These are phyloP conservation scores for Noccaea caerulescens DNA, from an alignment of 345 rosid species.

Conservation along the genomic window DNA sequence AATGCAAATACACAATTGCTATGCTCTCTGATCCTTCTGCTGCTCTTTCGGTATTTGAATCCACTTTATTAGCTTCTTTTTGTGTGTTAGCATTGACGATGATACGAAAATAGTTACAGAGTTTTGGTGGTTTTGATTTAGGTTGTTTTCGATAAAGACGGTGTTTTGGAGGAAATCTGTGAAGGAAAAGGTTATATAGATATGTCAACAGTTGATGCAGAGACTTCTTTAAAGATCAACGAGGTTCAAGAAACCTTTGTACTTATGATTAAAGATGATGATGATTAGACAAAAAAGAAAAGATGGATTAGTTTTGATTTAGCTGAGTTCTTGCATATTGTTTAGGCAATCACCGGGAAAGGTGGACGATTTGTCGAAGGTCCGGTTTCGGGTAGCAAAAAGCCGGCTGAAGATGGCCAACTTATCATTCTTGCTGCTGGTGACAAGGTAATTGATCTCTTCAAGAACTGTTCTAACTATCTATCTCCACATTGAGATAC, in stretches of 20 bases:
- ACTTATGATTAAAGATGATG: background rate
- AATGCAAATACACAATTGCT: conserved; percentile 83
- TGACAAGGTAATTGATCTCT: conserved; percentile 62
- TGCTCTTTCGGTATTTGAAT: conserved; percentile 67
- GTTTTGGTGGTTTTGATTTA: conserved; percentile 35
- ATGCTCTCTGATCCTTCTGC: conserved; percentile 93
- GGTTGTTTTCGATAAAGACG: conserved; percentile 89
- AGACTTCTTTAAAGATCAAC: conserved; percentile 75
- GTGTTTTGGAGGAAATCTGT: conserved; percentile 75
- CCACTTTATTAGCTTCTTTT: background rate
- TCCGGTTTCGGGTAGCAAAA: conserved; percentile 96
- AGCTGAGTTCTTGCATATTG: conserved; percentile 22
- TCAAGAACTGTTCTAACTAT: background rate
- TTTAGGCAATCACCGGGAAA: conserved; percentile 73
- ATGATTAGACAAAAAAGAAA: background rate
- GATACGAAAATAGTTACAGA: background rate
- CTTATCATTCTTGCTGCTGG: conserved; percentile 94
- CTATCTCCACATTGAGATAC: background rate
- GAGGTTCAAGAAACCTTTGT: conserved; percentile 49
- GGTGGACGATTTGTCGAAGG: conserved; percentile 89
- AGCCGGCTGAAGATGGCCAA: conserved; percentile 98
- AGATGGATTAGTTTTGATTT: background rate
- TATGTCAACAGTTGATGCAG: conserved; percentile 94
- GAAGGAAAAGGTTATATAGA: conserved; percentile 81
- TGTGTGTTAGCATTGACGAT: background rate